Conservation (phyloP, 495 filamentous ascomycete species). For the Penicillium soppii region DNA sequence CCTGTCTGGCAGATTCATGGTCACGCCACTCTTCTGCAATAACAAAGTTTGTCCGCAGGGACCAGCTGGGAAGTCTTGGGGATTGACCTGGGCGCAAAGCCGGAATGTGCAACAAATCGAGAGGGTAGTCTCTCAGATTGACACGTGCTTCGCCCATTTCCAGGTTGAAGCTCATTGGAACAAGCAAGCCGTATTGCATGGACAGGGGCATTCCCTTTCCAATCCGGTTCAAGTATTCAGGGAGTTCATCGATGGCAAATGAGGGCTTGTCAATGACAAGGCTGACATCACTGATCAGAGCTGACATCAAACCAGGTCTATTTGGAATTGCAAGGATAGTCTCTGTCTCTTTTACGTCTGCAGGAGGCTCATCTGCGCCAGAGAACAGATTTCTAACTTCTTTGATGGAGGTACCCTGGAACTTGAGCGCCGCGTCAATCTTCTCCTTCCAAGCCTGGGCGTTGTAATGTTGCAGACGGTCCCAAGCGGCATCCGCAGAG, state of each 20-base stretch:
- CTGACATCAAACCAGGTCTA: constrained; percentile 78
- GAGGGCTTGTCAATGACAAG: constrained; percentile 89
- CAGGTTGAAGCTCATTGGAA: constrained; percentile 87
- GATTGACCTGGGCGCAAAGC: constrained; percentile 77
- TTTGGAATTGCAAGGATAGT: constrained; percentile 84
- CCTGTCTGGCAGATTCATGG: constrained; percentile 70
- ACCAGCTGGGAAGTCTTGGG: constrained; percentile 74
- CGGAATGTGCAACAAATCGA: constrained; percentile 90
- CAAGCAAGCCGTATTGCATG: constrained; percentile 82
- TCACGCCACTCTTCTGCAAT: constrained; percentile 92
- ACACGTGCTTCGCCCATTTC: constrained; percentile 89
- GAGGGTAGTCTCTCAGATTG: constrained; percentile 85
- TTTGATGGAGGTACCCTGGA: constrained; percentile 70
- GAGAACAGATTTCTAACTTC: constrained; percentile 80
- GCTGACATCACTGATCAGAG: constrained; percentile 80
- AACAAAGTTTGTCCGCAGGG: constrained; percentile 88
- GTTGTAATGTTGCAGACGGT: constrained; percentile 75
- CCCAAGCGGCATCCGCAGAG: constrained; percentile 69
- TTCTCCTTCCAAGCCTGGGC: constrained; percentile 89
- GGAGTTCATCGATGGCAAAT: constrained; percentile 77
- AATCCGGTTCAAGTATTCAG: constrained; percentile 78
- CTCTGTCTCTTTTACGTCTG: constrained; percentile 79
- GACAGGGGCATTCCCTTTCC: constrained; percentile 94
- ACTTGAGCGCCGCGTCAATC: constrained; percentile 72
- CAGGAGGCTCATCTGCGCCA: constrained; percentile 76